Evolutionary conservation across 345 rosid species (phyloP).

Genomic region (Ceriops decandra): DNA sequence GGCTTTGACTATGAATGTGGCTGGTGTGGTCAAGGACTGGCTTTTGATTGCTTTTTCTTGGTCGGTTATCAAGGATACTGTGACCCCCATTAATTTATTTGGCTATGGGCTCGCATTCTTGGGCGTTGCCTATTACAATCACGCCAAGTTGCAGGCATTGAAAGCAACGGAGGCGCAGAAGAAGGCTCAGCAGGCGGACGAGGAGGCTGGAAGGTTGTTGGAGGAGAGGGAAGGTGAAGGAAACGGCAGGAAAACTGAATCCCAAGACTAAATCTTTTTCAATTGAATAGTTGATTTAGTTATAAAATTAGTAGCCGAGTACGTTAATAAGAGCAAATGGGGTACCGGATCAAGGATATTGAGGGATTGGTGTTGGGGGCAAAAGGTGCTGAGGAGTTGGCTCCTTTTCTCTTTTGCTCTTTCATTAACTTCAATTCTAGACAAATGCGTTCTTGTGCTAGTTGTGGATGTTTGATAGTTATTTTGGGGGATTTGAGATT

Average conservation of each 20-base stretch:
- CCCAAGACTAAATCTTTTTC: constrained; percentile 39
- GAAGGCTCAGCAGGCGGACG: constrained; percentile 65
- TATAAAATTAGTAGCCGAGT: constrained; percentile 18
- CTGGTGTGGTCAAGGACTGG: constrained; percentile 98
- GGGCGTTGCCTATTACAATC: constrained; percentile 92
- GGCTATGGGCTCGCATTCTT: constrained; percentile 88
- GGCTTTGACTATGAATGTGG: constrained; percentile 96
- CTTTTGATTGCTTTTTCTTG: constrained; percentile 90
- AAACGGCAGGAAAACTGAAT: constrained; percentile 48
- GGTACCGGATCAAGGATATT: background rate
- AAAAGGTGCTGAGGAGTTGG: background rate
- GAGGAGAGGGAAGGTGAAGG: constrained; percentile 73
- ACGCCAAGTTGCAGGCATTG: constrained; percentile 83
- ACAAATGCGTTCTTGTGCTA: constrained; percentile 11
- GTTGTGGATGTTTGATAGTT: constrained; percentile 17
- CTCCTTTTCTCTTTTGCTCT: constrained; percentile 19
- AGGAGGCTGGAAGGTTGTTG: constrained; percentile 80
- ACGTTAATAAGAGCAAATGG: constrained; percentile 27
- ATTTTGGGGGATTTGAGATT: constrained; percentile 12
- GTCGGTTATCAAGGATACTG: constrained; percentile 96
- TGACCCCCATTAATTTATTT: constrained; percentile 74
- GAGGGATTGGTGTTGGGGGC: constrained; percentile 1
- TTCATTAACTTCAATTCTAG: constrained; percentile 16
- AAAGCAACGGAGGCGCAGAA: constrained; percentile 88
- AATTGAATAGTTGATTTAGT: background rate